Conservation (phyloP, 768 basidiomycete species). For the Tulasnella sp. region DNA sequence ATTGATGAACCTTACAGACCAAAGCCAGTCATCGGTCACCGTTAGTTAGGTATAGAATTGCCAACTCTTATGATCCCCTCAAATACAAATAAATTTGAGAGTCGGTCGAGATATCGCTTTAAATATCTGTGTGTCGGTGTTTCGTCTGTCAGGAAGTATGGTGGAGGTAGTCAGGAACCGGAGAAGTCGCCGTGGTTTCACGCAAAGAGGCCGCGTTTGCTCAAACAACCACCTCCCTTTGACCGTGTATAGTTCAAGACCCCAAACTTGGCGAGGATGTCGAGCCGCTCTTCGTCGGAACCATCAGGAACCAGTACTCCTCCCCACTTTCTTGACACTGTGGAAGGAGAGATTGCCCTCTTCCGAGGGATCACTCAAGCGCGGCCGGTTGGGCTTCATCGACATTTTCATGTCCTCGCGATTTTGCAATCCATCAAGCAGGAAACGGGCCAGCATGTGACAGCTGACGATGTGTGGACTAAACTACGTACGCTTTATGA, state of each 20-base stretch:
- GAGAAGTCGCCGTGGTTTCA: background rate
- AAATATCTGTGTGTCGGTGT: too few relatives aligned
- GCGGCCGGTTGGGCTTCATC: slow-evolving; percentile 77
- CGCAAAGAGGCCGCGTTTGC: background rate
- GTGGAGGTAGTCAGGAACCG: background rate
- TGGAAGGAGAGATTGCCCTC: slow-evolving; percentile 80
- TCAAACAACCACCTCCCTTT: background rate
- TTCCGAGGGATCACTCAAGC: slow-evolving; percentile 78
- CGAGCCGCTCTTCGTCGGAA: background rate
- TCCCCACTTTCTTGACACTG: slow-evolving; percentile 54
- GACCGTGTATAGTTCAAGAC: background rate
- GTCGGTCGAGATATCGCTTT: too few relatives aligned
- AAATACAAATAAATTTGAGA: background rate
- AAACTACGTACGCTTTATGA: slow-evolving; percentile 71
- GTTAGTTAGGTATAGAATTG: background rate
- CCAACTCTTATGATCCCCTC: background rate
- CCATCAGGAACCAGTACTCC: background rate
- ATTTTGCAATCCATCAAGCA: slow-evolving; percentile 67
- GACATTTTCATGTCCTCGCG: slow-evolving; percentile 73
- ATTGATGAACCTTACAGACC: slow-evolving; percentile 37
- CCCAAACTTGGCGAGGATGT: background rate
- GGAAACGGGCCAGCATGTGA: slow-evolving; percentile 60
- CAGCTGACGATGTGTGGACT: slow-evolving; percentile 64
- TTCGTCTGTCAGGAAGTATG: too few relatives aligned
- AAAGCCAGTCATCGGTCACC: slow-evolving; percentile 34